Evolutionary conservation across 441 rosid species (phyloP).

Genomic region (Lepidium campestre): DNA sequence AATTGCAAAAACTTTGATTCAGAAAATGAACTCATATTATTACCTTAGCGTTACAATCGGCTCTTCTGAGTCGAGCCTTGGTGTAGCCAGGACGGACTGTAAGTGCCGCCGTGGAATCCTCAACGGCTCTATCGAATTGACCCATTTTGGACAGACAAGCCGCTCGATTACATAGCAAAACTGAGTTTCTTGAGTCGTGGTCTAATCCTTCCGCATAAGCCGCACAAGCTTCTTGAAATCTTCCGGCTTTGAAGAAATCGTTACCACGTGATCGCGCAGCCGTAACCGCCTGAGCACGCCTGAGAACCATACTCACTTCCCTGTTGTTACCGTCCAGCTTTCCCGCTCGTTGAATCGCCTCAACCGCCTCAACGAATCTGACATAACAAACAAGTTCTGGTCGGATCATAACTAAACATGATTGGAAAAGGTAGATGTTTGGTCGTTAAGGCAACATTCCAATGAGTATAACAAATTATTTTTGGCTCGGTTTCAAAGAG

Average conservation of each 20-base stretch:
- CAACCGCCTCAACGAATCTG: conserved; percentile 75
- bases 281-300: conserved; percentile 48
- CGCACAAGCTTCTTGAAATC: conserved; percentile 50
- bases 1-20: too few species aligned
- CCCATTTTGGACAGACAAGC: conserved; percentile 63
- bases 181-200: conserved; percentile 70
- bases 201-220: conserved; percentile 77
- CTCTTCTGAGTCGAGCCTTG: conserved; percentile 86
- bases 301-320: conserved; percentile 43
- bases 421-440: not conserved
- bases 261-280: conserved; percentile 64
- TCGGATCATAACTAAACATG: not conserved
- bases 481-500: not conserved
- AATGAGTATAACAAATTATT: too few species aligned
- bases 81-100: conserved; percentile 53
- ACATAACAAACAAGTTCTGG: not conserved
- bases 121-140: conserved; percentile 57
- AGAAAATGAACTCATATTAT: not conserved
- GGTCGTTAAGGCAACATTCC: too few species aligned
- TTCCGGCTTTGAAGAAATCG: conserved; percentile 52
- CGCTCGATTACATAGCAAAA: conserved; percentile 77
- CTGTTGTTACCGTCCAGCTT: conserved; percentile 61
- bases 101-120: conserved; percentile 67
- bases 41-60: conserved; percentile 72
- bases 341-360: conserved; percentile 53